Base-by-base conservation (phyloP, 306 rosid species). In the Citrullus amarus region DNA sequence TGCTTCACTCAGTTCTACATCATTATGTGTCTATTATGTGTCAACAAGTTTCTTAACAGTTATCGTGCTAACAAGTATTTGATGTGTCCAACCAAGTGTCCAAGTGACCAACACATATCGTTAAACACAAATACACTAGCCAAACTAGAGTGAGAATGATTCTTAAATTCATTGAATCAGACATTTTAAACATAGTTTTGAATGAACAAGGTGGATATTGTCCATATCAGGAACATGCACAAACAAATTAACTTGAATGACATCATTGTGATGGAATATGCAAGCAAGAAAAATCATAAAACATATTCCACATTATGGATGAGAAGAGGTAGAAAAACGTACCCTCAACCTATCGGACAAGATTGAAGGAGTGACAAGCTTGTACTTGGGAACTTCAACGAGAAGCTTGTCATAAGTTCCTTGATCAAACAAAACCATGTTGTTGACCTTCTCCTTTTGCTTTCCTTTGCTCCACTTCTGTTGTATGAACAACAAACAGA, bases 361-460 rank as follows among this genome's bases (percentile, higher is more conserved):
- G 77, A 73, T 73, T 51, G 77, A 73, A 48, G 46, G 61, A 28
- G 77, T 73, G 60, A 73, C 60, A 51, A 73, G 77, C 46, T 73
- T 73, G 77, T 51, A 73, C 77, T 73, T 73, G 46, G 77, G 77
- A 73, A 53, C 77, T 73, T 73, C 77, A 30, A 73, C 77, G 4
- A 73, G 61, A 73, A 73, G 77, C 61, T 73, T 73, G 77, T 73
- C 77, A 17, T 73, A 73, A 4, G 77, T 73, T 73, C 61, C 77
- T 73, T 73, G 77, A 30, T 73, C 77, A 8, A 73, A 73, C 61
- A 73, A 51, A 51, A 73, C 77, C 77, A 51, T 51, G 77, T 73
- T 73, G 77, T 73, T 73, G 60, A 73, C 77, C 77, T 73, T 73
- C 77, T 73, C 77, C 61, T 73, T 73, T 73, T 73, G 77, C 44